A percentile compares a stretch with the other conserved stretches of the same genome.
These are phyloP conservation scores for Suillus luteus DNA, from an alignment of 768 basidiomycete genomes.

Conservation along the genomic window DNA sequence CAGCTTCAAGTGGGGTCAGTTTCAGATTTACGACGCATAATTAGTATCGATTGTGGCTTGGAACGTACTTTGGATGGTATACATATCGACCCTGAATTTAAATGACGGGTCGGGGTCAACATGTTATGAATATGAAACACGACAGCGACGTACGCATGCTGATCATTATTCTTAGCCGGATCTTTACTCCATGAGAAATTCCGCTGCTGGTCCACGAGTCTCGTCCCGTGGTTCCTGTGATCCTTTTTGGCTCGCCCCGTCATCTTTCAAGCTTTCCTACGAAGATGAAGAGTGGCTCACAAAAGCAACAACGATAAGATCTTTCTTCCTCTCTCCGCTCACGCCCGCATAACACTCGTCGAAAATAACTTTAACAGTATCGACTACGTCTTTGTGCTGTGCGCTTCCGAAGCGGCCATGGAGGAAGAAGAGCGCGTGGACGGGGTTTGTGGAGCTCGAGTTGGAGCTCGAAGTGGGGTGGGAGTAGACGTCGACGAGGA, in stretches of 20 bases:
- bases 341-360: constrained; percentile 19
- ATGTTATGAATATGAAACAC: background rate
- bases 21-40: background rate
- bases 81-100: constrained; percentile 26
- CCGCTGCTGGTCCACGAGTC: constrained; percentile 26
- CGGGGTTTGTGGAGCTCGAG: constrained; percentile 15
- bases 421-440: constrained; percentile 31
- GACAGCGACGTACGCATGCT: constrained; percentile 30
- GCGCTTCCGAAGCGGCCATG: constrained; percentile 28
- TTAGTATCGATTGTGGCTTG: background rate
- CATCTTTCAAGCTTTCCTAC: background rate
- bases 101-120: no score
- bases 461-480: constrained; percentile 15
- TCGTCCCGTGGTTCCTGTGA: constrained; percentile 34
- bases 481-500: constrained; percentile 27
- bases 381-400: constrained; percentile 12
- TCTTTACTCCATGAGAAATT: constrained; percentile 30
- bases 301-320: constrained; percentile 31
- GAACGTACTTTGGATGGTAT: constrained; percentile 32
- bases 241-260: constrained; percentile 20
- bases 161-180: constrained; percentile 25
- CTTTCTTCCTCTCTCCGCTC: constrained; percentile 19
- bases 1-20: constrained; percentile 34
- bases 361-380: constrained; percentile 26
- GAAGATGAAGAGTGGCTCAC: constrained; percentile 19